Evolutionary conservation across 2,329 filamentous ascomycete genomes (phyloP), one percentile per base, ranked within the genome.

Genomic region (Xylariaceae sp.): DNA sequence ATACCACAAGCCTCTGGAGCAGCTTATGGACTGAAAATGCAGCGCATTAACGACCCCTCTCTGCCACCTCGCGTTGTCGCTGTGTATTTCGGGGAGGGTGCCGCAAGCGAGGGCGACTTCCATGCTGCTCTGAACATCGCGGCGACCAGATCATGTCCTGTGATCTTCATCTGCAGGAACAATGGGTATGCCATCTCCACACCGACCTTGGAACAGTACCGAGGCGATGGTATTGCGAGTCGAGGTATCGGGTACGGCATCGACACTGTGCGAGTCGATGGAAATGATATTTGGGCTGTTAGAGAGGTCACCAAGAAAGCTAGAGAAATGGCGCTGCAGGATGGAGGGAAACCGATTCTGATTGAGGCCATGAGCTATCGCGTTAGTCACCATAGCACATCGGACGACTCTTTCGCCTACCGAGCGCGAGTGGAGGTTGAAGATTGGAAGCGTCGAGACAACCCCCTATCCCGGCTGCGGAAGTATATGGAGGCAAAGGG

Each of bases 361-460:
- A 89, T 99, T 36, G 95, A 99, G 76, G 92, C 92, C 53, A 96
- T 99, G 91, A 94, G 91, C 21, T 99, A 99, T 76, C 92, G 95
- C n/a, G 93, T 98, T 39, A 94, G 91, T 6, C 92, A 99, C 72
- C 95, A 99, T 78, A 96, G 92, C 75, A 99, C 95, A 0, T 95
- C 90, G 0, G 95, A 99, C 71, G 95, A 99, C 76, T 95, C 90
- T 23, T 99, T 97, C 69, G 95, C 95, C 0, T 99, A 99, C 77
- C 89, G 95, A 7, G 92, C 93, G 1, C 87, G 89, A 23, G 87
- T 97, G 1, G 95, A 99, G 71, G 95, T 99, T 74, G 92, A 96
- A 71, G 91, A 96, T 72, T 96, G 92, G 92, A 96, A 96, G 74
- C 82, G 92, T 0, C 81, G 92, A 11, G 93, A 96, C 70, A 96